Evolutionary conservation across 768 basidiomycete species (phyloP).

Genomic region (Russula sp.): DNA sequence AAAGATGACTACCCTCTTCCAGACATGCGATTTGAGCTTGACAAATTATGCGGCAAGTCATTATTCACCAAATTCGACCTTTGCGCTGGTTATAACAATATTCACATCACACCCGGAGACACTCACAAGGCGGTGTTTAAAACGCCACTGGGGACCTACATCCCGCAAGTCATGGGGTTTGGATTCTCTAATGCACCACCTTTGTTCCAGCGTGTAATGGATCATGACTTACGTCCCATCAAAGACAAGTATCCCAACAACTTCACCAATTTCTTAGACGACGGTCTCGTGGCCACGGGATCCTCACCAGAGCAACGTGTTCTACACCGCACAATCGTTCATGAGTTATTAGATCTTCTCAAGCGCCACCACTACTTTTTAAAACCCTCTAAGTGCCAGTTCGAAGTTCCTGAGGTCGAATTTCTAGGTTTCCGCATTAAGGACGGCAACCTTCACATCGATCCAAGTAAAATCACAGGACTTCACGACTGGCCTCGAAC

Average conservation of each 20-base stretch:
- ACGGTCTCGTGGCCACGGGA: background rate
- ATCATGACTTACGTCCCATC: accelerated
- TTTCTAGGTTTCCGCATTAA: background rate
- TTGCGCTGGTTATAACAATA: background rate
- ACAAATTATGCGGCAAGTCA: background rate
- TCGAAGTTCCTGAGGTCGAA: background rate
- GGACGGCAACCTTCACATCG: background rate
- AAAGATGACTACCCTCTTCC: background rate
- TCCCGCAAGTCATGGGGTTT: background rate
- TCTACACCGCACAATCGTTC: no score
- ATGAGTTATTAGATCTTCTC: background rate
- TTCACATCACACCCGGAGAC: background rate
- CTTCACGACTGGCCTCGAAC: background rate
- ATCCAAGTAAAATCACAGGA: background rate
- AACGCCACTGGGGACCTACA: background rate
- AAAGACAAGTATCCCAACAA: background rate
- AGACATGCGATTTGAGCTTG: background rate
- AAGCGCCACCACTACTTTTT: background rate
- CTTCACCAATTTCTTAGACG: background rate
- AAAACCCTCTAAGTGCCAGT: background rate
- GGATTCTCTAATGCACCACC: background rate
- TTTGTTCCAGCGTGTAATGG: background rate
- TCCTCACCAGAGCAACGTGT: no score
- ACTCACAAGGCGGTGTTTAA: background rate
- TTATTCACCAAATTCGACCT: background rate